phyloP scores from a whole-genome alignment of 2,329 filamentous ascomycete species.

The Xylaria sp. region DNA sequence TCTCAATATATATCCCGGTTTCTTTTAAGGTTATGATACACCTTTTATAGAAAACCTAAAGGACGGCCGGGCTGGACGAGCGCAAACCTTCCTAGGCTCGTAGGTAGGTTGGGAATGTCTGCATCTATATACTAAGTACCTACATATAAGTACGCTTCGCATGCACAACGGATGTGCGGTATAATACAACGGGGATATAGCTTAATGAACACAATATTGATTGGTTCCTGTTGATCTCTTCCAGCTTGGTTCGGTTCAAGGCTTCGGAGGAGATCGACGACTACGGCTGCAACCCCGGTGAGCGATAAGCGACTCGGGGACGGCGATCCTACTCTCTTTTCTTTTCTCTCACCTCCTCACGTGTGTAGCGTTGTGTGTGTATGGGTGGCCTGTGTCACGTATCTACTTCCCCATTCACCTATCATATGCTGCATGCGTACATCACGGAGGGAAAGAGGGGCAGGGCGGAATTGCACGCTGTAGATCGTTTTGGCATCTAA shows the following conservation, averaged over 20 bases:
- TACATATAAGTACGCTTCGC: neutral
- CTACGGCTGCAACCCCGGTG: conserved; percentile 12
- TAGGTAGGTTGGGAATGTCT: neutral
- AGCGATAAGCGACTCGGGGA: conserved; percentile 14
- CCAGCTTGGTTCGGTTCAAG: conserved; percentile 13
- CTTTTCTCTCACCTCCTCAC: neutral
- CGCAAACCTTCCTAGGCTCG: neutral
- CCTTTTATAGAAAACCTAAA: too few species aligned
- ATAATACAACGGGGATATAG: neutral
- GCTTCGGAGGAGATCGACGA: conserved; percentile 12
- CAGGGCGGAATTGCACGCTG: neutral
- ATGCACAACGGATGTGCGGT: neutral
- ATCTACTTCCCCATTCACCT: neutral
- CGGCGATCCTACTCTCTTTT: neutral
- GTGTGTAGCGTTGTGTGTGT: neutral
- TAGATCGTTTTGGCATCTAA: neutral
- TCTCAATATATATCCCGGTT: too few species aligned
- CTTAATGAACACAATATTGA: neutral
- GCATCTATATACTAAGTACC: neutral
- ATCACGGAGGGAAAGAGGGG: neutral
- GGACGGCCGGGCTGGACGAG: neutral
- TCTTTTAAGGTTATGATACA: too few species aligned
- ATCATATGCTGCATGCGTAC: neutral
- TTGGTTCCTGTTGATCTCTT: conserved; percentile 19
- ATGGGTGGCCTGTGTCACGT: neutral